Evolutionary conservation across 306 rosid genomes (phyloP).

Genomic region (Ziziphus jujuba): DNA sequence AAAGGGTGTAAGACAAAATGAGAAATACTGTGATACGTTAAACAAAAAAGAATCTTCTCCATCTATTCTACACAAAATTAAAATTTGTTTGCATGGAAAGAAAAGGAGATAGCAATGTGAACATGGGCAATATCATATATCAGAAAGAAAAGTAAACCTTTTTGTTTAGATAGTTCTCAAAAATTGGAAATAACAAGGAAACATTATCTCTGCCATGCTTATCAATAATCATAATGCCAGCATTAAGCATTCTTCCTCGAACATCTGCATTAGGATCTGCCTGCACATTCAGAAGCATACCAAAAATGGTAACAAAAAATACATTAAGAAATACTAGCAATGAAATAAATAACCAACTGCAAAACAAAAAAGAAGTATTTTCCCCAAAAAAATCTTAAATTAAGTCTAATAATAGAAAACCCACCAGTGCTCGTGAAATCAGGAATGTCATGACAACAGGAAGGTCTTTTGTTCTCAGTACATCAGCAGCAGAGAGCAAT

Average conservation of each 20-base stretch:
- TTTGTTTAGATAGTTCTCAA: slow-evolving; percentile 92
- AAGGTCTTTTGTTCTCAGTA: slow-evolving; percentile 86
- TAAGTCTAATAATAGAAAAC: not conserved
- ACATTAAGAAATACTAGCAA: not conserved
- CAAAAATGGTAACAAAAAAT: not conserved
- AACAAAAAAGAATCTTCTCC: not conserved
- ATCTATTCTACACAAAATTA: not conserved
- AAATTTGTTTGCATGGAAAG: not conserved
- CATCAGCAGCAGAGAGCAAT: slow-evolving; percentile 85
- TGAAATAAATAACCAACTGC: not conserved
- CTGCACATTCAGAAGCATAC: slow-evolving; percentile 58
- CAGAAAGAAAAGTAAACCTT: slow-evolving; percentile 43
- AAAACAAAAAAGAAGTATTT: not conserved
- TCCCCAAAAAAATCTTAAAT: no score
- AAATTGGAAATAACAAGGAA: slow-evolving; percentile 84
- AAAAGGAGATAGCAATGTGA: not conserved
- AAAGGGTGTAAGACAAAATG: not conserved
- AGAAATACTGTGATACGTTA: not conserved
- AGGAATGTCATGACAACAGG: slow-evolving; percentile 94
- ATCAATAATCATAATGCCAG: slow-evolving; percentile 93
- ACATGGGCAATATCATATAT: not conserved
- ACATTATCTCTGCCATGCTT: slow-evolving; percentile 90
- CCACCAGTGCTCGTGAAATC: slow-evolving; percentile 94
- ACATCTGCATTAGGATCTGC: slow-evolving; percentile 95
- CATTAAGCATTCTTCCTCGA: slow-evolving; percentile 93